A percentile compares a stretch with the other conserved stretches of the same genome.
These are phyloP conservation scores for Acanthamoeba lenticulata DNA, from an alignment of 208 protist genomes.

Conservation along the genomic window DNA sequence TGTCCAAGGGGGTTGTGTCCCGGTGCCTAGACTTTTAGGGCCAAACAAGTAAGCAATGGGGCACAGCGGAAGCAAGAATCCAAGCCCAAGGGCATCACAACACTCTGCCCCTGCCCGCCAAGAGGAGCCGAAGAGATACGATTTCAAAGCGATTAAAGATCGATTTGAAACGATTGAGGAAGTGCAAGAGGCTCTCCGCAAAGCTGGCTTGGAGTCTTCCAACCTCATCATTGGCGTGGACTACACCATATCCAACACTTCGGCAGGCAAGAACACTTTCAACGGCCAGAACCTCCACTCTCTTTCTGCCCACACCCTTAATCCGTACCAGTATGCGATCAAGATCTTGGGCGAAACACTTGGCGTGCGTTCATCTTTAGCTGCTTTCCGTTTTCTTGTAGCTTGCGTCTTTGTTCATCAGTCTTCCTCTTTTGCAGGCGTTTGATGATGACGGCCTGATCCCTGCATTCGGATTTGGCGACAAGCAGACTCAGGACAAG, in stretches of 20 bases:
- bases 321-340: conserved; percentile 86
- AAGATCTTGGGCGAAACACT: conserved; percentile 82
- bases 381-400: background rate
- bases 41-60: too few species aligned
- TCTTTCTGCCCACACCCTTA: conserved; percentile 62
- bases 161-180: conserved; percentile 71
- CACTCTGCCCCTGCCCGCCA: background rate
- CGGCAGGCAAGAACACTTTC: conserved; percentile 79
- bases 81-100: background rate
- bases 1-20: too few species aligned
- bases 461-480: conserved; percentile 73
- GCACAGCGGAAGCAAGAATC: background rate
- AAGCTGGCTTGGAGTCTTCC: conserved; percentile 67
- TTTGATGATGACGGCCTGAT: conserved; percentile 87
- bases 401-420: background rate
- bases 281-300: conserved; percentile 79
- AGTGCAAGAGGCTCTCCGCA: conserved; percentile 67
- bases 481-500: conserved; percentile 78
- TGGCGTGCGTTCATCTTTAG: background rate
- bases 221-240: conserved; percentile 82
- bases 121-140: background rate
- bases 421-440: conserved; percentile 2
- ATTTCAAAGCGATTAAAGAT: conserved; percentile 38
- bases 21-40: too few species aligned
- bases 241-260: conserved; percentile 77